A percentile compares a stretch with the other conserved stretches of the same genome.
Conservation (phyloP, 164 flowering plant genomes). For the Berberis vulgaris region DNA sequence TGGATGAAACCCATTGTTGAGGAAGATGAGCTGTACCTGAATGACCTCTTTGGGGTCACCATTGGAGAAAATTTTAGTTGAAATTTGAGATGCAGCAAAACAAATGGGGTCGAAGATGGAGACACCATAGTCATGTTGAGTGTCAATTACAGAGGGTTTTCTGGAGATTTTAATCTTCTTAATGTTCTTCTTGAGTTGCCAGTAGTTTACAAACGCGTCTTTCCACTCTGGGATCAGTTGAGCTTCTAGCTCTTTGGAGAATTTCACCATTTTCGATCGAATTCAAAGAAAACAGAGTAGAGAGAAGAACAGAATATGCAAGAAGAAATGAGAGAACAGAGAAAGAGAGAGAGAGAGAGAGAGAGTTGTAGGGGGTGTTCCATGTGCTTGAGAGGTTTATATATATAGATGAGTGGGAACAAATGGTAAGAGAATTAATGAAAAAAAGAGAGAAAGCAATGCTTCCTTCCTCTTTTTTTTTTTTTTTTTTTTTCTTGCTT, state of each 20-base stretch:
- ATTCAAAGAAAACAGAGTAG: background rate
- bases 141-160: constrained; percentile 15
- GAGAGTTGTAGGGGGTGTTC: background rate
- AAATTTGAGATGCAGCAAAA: constrained; percentile 10
- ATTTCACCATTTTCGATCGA: constrained; percentile 72
- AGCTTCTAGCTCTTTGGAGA: constrained; percentile 94
- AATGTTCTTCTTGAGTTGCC: constrained; percentile 79
- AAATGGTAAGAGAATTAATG: background rate
- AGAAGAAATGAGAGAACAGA: background rate
- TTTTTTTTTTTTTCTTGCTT: background rate
- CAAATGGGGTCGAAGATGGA: constrained; percentile 64
- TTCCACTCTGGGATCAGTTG: constrained; percentile 98
- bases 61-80: constrained; percentile 6
- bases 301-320: background rate
- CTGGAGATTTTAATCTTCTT: constrained; percentile 61
- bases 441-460: background rate
- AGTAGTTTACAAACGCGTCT: constrained; percentile 86
- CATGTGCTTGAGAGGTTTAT: background rate
- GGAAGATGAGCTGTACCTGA: constrained; percentile 22
- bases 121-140: constrained; percentile 9
- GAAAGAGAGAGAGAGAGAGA: background rate
- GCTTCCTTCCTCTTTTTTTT: background rate
- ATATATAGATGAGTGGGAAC: background rate
- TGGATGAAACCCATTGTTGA: background rate
- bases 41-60: constrained; percentile 15